Percentiles rank a stretch among this genome's conserved stretches.
phyloP scores from a whole-genome alignment of 768 basidiomycete species.

The Termitomyces sp. region DNA sequence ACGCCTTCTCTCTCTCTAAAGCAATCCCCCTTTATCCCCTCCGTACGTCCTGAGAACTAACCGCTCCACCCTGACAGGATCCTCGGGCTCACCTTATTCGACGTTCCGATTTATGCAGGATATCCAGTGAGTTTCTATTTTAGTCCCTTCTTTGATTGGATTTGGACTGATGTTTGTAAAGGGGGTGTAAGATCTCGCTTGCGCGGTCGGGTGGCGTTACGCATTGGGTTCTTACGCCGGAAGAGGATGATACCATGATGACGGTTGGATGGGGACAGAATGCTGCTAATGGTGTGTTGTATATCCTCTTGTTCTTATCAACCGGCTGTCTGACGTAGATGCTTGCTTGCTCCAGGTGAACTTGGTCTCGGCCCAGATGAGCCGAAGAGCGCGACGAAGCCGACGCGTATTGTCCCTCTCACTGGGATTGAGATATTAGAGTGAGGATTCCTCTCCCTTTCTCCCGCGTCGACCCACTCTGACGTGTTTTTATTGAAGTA shows the following conservation, averaged over 20 bases:
- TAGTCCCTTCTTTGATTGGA: not conserved
- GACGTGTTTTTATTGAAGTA: no score
- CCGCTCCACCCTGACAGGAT: constrained; percentile 45
- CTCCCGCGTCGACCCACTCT: no score
- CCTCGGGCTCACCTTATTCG: constrained; percentile 86
- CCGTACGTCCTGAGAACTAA: not conserved
- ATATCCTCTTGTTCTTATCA: not conserved
- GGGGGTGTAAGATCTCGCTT: constrained; percentile 73
- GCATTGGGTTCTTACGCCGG: constrained; percentile 75
- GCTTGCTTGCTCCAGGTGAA: constrained; percentile 47
- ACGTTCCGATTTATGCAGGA: constrained; percentile 86
- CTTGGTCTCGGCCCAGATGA: constrained; percentile 78
- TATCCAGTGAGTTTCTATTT: constrained; percentile 57
- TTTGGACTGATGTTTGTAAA: constrained; percentile 26
- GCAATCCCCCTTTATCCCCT: not conserved
- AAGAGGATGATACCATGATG: constrained; percentile 74
- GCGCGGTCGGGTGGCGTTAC: constrained; percentile 85
- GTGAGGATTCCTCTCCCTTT: constrained; percentile 34
- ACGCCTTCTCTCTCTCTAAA: not conserved
- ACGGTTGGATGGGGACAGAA: constrained; percentile 86
- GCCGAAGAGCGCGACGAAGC: constrained; percentile 86
- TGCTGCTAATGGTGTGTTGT: constrained; percentile 66
- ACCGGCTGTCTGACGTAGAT: not conserved
- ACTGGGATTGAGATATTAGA: constrained; percentile 76
- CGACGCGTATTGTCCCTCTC: constrained; percentile 66